Base-by-base conservation (phyloP, 805 yeast genomes). In the Ogataea ganodermae region DNA sequence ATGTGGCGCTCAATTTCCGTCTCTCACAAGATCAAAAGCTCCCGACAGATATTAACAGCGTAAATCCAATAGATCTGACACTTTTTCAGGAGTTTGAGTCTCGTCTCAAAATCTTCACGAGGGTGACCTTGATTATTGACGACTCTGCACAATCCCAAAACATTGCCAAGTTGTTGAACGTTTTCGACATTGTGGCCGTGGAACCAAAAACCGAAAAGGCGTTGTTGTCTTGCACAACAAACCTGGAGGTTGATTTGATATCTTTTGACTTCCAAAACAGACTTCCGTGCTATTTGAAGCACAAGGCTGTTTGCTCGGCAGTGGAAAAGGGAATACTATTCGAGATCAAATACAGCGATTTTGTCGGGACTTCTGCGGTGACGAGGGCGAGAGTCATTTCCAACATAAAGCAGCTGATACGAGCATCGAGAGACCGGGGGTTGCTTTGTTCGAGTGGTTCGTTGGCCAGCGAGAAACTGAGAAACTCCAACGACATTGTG, bases 351-450 rank as follows among this genome's bases (percentile, higher is more conserved):
- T 92, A 92, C 66, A 63, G 78, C 6, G 71, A 79, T 26, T 72
- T 83, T 35, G 66, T 86, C 30, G 66, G 59, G 24, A 50, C 60
- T 27, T 42, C 49, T 59, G 20, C 53, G 9, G 49, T 44, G 17
- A 52, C 55, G 14, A 74, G 92, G 52, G 74, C 83, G 33, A 80
- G 79, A 45, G 81, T 86, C 51, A 81, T 91, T 32, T 74, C 83
- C 27, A 91, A 89, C 62, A 79, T 83, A 1, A 74, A 86, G 46
- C 83, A 87, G 57, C 75, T 94, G 13, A 75, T 89, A 9, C 70
- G 99, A 52, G 89, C 96, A 10, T 78, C 96, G 0, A 74, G 99
- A 55, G 77, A 81, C 14, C 76, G 89, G 35, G 97, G 97, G 0
- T 61, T 94, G 14, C 74, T 94, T 2, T 72, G 89, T 4, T 80